Percentiles rank a stretch among this genome's conserved stretches.
Conservation (phyloP, 441 rosid genomes). For the Arabidopsis hybrid region DNA sequence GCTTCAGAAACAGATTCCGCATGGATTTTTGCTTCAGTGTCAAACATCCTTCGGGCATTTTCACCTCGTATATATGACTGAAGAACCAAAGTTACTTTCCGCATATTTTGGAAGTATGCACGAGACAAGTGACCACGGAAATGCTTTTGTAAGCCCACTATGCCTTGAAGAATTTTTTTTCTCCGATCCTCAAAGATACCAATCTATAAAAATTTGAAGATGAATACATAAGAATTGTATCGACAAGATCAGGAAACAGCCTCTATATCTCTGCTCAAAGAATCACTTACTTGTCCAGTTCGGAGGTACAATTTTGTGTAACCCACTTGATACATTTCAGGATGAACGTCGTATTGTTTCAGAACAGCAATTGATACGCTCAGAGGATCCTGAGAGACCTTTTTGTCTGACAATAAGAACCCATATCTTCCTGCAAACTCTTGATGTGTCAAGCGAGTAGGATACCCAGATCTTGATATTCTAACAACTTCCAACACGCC, state of each 20-base stretch:
- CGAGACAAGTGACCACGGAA: constrained; percentile 73
- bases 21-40: constrained; percentile 40
- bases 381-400: constrained; percentile 69
- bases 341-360: constrained; percentile 71
- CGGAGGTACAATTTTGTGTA: constrained; percentile 85
- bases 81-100: constrained; percentile 38
- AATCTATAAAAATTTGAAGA: constrained; percentile 52
- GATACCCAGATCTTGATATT: constrained; percentile 92
- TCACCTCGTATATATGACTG: constrained; percentile 77
- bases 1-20: constrained; percentile 46
- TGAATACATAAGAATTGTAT: constrained; percentile 28
- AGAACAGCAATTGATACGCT: constrained; percentile 83
- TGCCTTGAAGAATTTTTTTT: constrained; percentile 61
- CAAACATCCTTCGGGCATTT: constrained; percentile 56
- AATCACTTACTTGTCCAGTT: constrained; percentile 75
- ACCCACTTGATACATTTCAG: constrained; percentile 96
- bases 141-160: constrained; percentile 72
- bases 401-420: constrained; percentile 57
- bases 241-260: constrained; percentile 7
- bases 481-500: constrained; percentile 90
- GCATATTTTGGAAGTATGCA: constrained; percentile 47
- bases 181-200: constrained; percentile 76
- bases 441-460: constrained; percentile 89
- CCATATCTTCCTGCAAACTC: constrained; percentile 90
- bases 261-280: background rate